Base-by-base conservation (phyloP, 352 stramenopile species). In the Pythium sukuiense region DNA sequence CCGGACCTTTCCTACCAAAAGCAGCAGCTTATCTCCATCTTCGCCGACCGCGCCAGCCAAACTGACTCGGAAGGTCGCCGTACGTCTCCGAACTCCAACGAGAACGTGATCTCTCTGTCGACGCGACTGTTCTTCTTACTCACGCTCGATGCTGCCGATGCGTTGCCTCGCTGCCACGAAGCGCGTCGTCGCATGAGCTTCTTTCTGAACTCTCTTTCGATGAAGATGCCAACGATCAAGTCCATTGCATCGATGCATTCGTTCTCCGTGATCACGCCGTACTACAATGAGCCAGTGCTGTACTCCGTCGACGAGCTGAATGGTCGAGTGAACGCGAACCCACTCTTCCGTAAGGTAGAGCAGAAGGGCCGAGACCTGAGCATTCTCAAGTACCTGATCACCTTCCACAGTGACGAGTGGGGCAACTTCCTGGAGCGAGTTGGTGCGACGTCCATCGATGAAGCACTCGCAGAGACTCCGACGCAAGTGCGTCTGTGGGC, bases 331-430 rank as follows among this genome's bases (percentile, higher is more conserved):
- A 85, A 84, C 48, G 76, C 87, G 12, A 96, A 96, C 57, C 88
- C 88, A 41, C 71, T 96, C 32, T 96, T 96, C 76, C 76, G 74
- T 43, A 92, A 94, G 65, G 85, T 95, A 24, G 88, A 96, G 52
- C 74, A 87, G 13, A 96, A 95, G 71, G 77, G 79, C 18, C 83
- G 87, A 27, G 85, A 96, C 56, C 70, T 96, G 57, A 93, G 86
- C 59, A 95, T 96, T 76, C 73, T 96, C 50, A 95, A 95, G 71
- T 95, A 96, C 61, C 60, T 96, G 35, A 83, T 93, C 49, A 95
- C 88, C 32, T 94, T 95, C 63, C 85, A 95, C 62, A 87, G 86
- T 45, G 83, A 94, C 63, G 88, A 96, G 64, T 96, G 88, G 88
- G 85, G 82, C 27, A 95, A 94, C 67, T 94, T 96, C 24, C 67